These are phyloP conservation scores for Achaetomium macrosporum DNA, from an alignment of 2,329 filamentous ascomycete species.

Conservation along the genomic window DNA sequence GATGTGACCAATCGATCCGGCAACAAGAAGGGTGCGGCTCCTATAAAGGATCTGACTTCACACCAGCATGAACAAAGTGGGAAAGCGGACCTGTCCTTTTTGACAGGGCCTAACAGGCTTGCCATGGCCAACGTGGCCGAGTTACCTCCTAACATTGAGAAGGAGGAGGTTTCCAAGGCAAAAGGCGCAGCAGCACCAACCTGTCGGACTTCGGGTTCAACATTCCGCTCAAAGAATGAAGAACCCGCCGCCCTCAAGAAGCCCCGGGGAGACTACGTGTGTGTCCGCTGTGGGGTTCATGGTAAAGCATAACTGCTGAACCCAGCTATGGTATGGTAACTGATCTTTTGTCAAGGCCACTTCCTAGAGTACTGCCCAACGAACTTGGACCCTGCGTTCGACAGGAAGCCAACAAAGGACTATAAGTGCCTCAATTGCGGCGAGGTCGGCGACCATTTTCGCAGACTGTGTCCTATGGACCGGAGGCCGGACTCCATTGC, in stretches of 20 bases:
- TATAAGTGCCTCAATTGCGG: conserved; percentile 35
- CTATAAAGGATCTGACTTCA: not conserved
- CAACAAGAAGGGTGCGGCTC: too few species aligned
- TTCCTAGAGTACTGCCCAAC: conserved; percentile 36
- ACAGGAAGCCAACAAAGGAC: conserved; percentile 26
- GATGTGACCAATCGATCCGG: not conserved
- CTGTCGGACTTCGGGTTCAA: not conserved
- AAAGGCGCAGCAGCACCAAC: too few species aligned
- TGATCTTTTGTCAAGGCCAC: conserved; percentile 32
- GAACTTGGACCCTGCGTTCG: conserved; percentile 35
- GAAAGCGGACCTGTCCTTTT: conserved; percentile 5
- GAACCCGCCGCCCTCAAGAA: too few species aligned
- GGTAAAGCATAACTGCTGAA: conserved; percentile 21
- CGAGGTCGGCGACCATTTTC: conserved; percentile 31
- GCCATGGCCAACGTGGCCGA: not conserved
- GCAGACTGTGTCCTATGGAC: conserved; percentile 35
- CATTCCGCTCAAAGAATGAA: too few species aligned
- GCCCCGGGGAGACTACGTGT: conserved; percentile 12
- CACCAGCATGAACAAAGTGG: not conserved
- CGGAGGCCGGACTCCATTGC: conserved; percentile 29
- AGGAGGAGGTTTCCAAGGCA: too few species aligned
- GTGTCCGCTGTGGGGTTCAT: conserved; percentile 29
- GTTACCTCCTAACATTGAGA: not conserved
- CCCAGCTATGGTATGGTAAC: conserved; percentile 2
- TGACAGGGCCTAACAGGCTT: conserved; percentile 16